phyloP scores from a whole-genome alignment of 768 basidiomycete genomes.

The Chlorophyllum brunneum region DNA sequence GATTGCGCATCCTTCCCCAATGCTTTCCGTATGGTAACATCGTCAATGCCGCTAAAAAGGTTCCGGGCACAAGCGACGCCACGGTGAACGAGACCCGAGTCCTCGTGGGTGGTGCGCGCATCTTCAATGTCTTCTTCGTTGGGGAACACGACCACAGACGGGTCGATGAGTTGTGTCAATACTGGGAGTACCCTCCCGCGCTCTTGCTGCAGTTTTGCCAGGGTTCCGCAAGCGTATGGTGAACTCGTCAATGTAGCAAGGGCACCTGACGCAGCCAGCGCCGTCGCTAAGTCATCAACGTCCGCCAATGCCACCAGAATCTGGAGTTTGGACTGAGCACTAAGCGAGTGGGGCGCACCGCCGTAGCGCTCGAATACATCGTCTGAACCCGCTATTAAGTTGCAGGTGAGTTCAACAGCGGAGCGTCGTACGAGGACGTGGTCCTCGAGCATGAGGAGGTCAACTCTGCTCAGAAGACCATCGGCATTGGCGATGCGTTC shows the following conservation, averaged over 20 bases:
- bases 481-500: slow-evolving; percentile 61
- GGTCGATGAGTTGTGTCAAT: slow-evolving; percentile 65
- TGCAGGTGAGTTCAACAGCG: slow-evolving; percentile 88
- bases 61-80: slow-evolving; percentile 75
- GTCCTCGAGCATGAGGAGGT: slow-evolving; percentile 77
- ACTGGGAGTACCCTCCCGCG: slow-evolving; percentile 61
- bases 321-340: slow-evolving; percentile 65
- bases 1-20: slow-evolving; percentile 51
- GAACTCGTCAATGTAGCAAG: slow-evolving; percentile 75
- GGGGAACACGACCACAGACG: slow-evolving; percentile 31
- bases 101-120: slow-evolving; percentile 32
- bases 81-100: slow-evolving; percentile 72
- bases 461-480: slow-evolving; percentile 60
- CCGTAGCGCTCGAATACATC: slow-evolving; percentile 72
- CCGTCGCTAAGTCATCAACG: slow-evolving; percentile 80
- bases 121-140: slow-evolving; percentile 29
- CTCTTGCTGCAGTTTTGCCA: slow-evolving; percentile 65
- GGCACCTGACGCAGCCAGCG: slow-evolving; percentile 87
- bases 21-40: slow-evolving; percentile 31
- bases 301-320: slow-evolving; percentile 83
- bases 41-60: slow-evolving; percentile 44
- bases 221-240: slow-evolving; percentile 50
- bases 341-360: slow-evolving; percentile 33
- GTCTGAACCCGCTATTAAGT: slow-evolving; percentile 78
- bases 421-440: slow-evolving; percentile 82